phyloP scores from a whole-genome alignment of 352 stramenopile genomes.

The Globisporangium cederbergense region DNA sequence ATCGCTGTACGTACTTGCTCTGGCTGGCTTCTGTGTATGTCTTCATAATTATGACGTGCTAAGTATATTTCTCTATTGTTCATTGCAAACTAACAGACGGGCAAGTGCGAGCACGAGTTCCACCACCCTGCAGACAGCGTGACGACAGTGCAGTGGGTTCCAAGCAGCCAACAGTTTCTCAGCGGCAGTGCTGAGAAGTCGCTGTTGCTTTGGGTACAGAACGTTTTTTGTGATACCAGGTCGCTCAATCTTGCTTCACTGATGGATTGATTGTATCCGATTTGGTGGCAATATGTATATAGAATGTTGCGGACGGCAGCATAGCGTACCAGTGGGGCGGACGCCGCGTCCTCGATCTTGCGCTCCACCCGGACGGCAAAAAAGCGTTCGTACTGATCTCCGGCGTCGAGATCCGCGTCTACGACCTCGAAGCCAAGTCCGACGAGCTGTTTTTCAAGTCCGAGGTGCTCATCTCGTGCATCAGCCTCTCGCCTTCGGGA shows the following conservation, averaged over 20 bases:
- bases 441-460: slow-evolving; percentile 53
- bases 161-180: slow-evolving; percentile 56
- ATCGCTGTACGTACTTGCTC: slow-evolving; percentile 17
- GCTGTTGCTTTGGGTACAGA: slow-evolving; percentile 68
- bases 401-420: slow-evolving; percentile 52
- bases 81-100: slow-evolving; percentile 29
- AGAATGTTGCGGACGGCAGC: slow-evolving; percentile 52
- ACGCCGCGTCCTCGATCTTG: slow-evolving; percentile 54
- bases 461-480: slow-evolving; percentile 52
- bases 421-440: slow-evolving; percentile 54
- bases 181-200: slow-evolving; percentile 73
- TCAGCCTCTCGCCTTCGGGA: slow-evolving; percentile 40
- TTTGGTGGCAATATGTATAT: neutral
- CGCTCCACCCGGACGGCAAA: slow-evolving; percentile 47
- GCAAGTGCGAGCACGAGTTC: slow-evolving; percentile 41
- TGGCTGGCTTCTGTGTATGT: no score
- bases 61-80: neutral
- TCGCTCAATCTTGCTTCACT: neutral
- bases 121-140: slow-evolving; percentile 57
- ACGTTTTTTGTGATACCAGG: neutral
- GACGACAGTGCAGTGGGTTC: slow-evolving; percentile 50
- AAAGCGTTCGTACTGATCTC: slow-evolving; percentile 60
- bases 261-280: neutral
- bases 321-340: slow-evolving; percentile 70
- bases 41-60: no score